phyloP scores from a whole-genome alignment of 176 grass and related monocot species.

The maize (Zea mays) region DNA sequence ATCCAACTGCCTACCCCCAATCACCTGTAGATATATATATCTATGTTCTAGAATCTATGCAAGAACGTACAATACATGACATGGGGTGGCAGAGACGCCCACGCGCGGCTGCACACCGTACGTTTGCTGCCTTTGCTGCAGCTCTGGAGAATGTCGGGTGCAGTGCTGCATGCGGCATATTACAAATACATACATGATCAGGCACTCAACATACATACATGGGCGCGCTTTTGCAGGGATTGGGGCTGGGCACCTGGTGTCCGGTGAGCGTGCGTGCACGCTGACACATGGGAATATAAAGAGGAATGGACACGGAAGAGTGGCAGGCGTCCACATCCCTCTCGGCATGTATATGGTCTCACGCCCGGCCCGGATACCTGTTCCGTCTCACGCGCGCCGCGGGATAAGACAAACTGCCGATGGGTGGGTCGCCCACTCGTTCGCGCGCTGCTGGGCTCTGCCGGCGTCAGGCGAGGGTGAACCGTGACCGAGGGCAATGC shows the following conservation, averaged over 20 bases:
- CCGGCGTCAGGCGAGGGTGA: not conserved
- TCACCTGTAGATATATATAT: no score
- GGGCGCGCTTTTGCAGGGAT: not conserved
- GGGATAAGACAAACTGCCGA: not conserved
- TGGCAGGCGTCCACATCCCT: not conserved
- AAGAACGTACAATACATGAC: no score
- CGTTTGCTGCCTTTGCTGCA: no score
- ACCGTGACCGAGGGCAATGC: not conserved
- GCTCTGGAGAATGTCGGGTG: no score
- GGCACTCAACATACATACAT: no score
- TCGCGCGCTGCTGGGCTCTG: not conserved
- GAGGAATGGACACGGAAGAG: not conserved
- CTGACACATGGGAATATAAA: conserved; percentile 1
- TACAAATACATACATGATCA: no score
- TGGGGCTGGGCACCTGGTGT: not conserved
- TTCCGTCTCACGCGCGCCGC: not conserved
- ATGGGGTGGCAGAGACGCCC: no score
- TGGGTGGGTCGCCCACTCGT: conserved; percentile 26
- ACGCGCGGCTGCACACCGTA: no score
- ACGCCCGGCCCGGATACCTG: not conserved
- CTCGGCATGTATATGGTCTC: not conserved
- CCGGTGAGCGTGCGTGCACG: not conserved
- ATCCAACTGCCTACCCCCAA: no score
- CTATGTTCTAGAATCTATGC: no score
- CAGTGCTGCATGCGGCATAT: no score